Evolutionary conservation across 2,329 filamentous ascomycete genomes (phyloP).

Genomic region (Aspergillus quadrilineatus): DNA sequence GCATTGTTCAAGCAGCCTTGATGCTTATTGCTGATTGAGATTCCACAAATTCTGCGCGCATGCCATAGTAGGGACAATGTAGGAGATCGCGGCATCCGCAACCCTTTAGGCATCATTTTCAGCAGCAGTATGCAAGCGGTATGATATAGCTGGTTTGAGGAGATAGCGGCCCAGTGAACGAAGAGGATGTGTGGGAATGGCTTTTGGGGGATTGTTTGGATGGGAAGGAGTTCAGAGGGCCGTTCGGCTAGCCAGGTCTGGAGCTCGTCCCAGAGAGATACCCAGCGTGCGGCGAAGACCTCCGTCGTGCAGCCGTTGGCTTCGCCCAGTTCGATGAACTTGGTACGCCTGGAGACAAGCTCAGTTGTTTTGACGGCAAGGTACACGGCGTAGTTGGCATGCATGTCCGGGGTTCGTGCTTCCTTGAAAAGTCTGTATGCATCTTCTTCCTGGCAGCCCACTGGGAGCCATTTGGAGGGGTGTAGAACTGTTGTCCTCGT

Average conservation of each 20-base stretch:
- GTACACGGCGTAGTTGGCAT: conserved; percentile 61
- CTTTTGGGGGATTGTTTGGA: conserved; percentile 44
- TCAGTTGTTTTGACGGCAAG: conserved; percentile 55
- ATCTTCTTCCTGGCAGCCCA: conserved; percentile 38
- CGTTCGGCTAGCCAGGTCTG: conserved; percentile 51
- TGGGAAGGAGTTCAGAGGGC: conserved; percentile 49
- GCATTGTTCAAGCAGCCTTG: conserved; percentile 58
- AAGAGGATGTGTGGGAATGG: conserved; percentile 57
- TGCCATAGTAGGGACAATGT: conserved; percentile 53
- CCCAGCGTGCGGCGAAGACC: conserved; percentile 48
- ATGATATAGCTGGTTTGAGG: conserved; percentile 58
- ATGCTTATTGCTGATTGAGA: conserved; percentile 57
- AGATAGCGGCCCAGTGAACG: conserved; percentile 56
- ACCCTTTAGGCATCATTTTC: conserved; percentile 43
- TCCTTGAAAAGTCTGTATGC: conserved; percentile 41
- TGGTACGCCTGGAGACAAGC: conserved; percentile 51
- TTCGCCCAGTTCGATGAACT: conserved; percentile 50
- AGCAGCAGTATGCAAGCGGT: conserved; percentile 56
- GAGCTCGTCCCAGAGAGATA: conserved; percentile 51
- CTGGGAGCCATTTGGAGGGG: conserved; percentile 51
- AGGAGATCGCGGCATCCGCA: conserved; percentile 18
- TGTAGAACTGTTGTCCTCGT: conserved; percentile 52
- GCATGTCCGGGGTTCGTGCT: conserved; percentile 50
- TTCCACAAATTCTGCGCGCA: conserved; percentile 56
- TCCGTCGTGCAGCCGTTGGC: conserved; percentile 46